Base-by-base conservation (phyloP, 495 filamentous ascomycete genomes). In the Neurospora africana region DNA sequence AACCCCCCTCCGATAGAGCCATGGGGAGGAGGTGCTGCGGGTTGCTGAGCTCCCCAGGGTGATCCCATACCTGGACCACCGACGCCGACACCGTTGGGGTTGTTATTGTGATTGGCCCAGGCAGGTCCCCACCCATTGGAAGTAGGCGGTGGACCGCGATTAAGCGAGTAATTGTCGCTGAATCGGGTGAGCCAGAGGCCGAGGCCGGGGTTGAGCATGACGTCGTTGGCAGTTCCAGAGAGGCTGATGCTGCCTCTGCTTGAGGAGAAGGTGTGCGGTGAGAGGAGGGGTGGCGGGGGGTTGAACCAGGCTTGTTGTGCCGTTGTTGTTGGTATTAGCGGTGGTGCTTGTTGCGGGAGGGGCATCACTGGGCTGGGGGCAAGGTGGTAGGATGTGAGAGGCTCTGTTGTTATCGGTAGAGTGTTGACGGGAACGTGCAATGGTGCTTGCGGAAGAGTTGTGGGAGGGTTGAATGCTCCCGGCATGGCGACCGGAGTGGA, bases 211-310 rank as follows among this genome's bases (percentile, higher is more conserved):
- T 72, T 69, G 47, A 39, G 36, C 17, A 65, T 70, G 36, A 74
- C 74, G 33, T 73, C 68, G 58, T 69, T 58, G 30, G 23, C 23
- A 0, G 35, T 61, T 30, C 67, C 72, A 13, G 47, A 36, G 43
- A 44, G 65, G 3, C n/a, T 36, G 53, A 44, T 70, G 4, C 27
- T 39, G 41, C 73, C 69, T n/a, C 53, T 65, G 27, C 53, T 65
- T 65, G 53, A 65, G 53, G 71, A 70, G 47, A 76, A 78, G 30
- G 74, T 68, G 78, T 86, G 74, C 77, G 82, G 72, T 76, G 87
- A 72, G 79, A 87, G 74, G 82, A 89, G 85, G 2, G 84, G 81
- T 7, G 86, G 86, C 5, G 87, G 87, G 0, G 87, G 79, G 47
- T 76, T 79, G 76, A 82, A 82, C 83, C 83, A 85, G 72, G 83